These are phyloP conservation scores for Neonectria hederae DNA, from an alignment of 2,329 filamentous ascomycete genomes.

Conservation along the genomic window DNA sequence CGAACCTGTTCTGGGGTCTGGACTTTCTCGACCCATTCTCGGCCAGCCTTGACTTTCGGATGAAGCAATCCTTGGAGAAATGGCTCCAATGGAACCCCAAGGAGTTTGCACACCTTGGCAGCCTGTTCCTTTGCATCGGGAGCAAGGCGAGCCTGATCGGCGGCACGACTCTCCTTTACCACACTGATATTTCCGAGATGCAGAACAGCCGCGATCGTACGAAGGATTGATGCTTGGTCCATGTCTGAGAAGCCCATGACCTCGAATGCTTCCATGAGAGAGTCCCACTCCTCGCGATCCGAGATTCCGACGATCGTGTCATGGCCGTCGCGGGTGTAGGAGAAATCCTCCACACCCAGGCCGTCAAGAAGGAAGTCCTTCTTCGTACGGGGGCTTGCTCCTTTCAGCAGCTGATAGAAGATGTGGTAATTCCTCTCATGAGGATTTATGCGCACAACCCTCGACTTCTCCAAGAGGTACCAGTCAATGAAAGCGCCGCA, in stretches of 20 bases:
- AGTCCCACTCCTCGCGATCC: slow-evolving; percentile 89
- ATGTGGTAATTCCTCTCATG: slow-evolving; percentile 97
- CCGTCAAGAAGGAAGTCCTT: slow-evolving; percentile 79
- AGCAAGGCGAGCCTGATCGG: slow-evolving; percentile 87
- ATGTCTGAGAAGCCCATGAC: slow-evolving; percentile 92
- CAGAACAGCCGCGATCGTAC: slow-evolving; percentile 88
- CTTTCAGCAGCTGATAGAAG: slow-evolving; percentile 94
- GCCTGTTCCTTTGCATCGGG: slow-evolving; percentile 79
- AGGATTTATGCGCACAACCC: slow-evolving; percentile 86
- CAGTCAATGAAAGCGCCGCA: slow-evolving; percentile 97
- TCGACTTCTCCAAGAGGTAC: slow-evolving; percentile 98
- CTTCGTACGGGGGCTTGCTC: slow-evolving; percentile 78
- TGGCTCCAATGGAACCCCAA: slow-evolving; percentile 84
- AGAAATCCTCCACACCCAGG: slow-evolving; percentile 84
- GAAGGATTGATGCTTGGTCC: slow-evolving; percentile 84
- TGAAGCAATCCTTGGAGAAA: slow-evolving; percentile 92
- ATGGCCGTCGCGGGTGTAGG: slow-evolving; percentile 91
- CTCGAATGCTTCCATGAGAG: slow-evolving; percentile 88
- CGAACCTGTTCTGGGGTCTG: slow-evolving; percentile 97
- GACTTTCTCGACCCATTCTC: slow-evolving; percentile 98
- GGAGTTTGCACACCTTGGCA: slow-evolving; percentile 80
- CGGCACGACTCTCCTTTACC: slow-evolving; percentile 87
- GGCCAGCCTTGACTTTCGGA: slow-evolving; percentile 91
- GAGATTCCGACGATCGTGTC: slow-evolving; percentile 91
- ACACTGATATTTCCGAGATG: slow-evolving; percentile 94